Percentiles rank a stretch among this genome's conserved stretches.
Evolutionary conservation across 116 monocot genomes (phyloP).

Genomic region (Dioscorea cayenensis): DNA sequence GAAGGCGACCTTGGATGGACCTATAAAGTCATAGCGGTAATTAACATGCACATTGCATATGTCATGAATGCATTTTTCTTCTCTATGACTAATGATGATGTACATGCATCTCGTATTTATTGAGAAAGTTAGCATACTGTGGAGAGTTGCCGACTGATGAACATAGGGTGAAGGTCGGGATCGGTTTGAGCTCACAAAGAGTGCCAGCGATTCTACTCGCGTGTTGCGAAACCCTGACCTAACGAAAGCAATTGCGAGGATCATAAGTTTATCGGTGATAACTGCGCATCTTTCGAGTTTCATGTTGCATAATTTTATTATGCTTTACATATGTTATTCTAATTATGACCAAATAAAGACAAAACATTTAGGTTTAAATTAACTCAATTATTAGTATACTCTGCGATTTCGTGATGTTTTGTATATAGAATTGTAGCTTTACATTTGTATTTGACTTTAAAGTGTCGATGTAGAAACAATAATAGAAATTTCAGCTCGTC

Average conservation of each 20-base stretch:
- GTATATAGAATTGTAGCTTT: too few relatives aligned
- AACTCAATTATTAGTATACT: too few relatives aligned
- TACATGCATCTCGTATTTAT: constrained; percentile 22
- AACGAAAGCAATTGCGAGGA: constrained; percentile 25
- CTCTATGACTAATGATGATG: not conserved
- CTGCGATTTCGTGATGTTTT: too few relatives aligned
- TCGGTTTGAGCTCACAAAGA: constrained; percentile 88
- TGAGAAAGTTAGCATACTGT: constrained; percentile 71
- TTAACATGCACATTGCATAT: not conserved
- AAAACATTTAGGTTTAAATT: too few relatives aligned
- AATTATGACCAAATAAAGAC: too few relatives aligned
- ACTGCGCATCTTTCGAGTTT: too few relatives aligned
- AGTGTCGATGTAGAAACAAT: too few relatives aligned
- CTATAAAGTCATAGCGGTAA: constrained; percentile 79
- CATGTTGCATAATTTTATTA: too few relatives aligned
- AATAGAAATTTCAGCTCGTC: too few relatives aligned
- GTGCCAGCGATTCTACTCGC: constrained; percentile 65
- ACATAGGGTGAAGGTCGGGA: constrained; percentile 78
- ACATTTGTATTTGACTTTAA: too few relatives aligned
- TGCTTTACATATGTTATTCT: too few relatives aligned
- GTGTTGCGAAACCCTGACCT: constrained; percentile 56
- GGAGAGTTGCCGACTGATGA: constrained; percentile 89
- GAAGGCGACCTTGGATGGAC: constrained; percentile 91
- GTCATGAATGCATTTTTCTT: not conserved
- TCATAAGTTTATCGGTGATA: too few relatives aligned